Conservation (phyloP, 768 basidiomycete genomes). For the Termitomyces sp. region DNA sequence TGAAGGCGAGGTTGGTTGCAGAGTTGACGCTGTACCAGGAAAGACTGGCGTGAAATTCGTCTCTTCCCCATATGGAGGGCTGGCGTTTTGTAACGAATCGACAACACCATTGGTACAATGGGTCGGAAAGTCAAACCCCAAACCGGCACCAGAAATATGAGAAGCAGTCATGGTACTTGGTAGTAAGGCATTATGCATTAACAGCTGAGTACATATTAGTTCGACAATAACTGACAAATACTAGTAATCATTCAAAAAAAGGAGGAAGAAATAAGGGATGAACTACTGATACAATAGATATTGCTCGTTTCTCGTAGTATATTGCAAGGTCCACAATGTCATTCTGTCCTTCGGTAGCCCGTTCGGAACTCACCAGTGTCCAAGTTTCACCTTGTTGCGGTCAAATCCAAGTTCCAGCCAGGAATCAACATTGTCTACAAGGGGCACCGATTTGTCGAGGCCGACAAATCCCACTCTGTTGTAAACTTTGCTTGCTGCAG, state of each 20-base stretch:
- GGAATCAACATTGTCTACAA: slow-evolving; percentile 36
- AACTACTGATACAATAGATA: not conserved
- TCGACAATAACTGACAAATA: not conserved
- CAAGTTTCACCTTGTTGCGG: slow-evolving; percentile 41
- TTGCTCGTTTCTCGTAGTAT: not conserved
- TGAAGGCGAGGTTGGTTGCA: not conserved
- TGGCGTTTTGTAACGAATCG: not conserved
- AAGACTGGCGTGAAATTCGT: not conserved
- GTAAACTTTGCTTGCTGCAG: slow-evolving; percentile 57
- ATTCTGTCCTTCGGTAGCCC: not conserved
- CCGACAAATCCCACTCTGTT: slow-evolving; percentile 65
- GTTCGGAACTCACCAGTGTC: slow-evolving; percentile 62
- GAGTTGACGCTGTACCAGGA: not conserved
- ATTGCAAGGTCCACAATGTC: not conserved
- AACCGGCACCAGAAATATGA: not conserved
- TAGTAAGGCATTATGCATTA: not conserved
- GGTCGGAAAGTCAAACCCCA: not conserved
- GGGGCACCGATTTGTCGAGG: slow-evolving; percentile 29
- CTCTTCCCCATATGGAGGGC: not conserved
- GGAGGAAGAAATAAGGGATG: not conserved
- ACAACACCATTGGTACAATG: not conserved
- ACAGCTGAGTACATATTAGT: no score
- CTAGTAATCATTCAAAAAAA: not conserved
- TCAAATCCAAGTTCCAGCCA: slow-evolving; percentile 71
- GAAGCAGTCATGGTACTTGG: not conserved